These are phyloP conservation scores for Hevea brasiliensis DNA, from an alignment of 345 rosid species.

Conservation along the genomic window DNA sequence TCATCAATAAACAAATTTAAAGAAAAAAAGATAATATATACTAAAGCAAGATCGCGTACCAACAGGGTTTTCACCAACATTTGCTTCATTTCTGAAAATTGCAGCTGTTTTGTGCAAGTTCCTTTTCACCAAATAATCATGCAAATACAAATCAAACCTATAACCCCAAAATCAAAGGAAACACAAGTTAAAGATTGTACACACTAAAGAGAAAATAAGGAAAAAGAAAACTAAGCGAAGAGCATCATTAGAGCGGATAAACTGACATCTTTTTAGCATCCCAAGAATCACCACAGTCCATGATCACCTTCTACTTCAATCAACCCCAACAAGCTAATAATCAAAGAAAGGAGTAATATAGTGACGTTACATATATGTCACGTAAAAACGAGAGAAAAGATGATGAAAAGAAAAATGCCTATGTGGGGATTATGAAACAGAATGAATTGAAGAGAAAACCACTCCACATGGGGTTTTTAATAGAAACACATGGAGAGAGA, in stretches of 20 bases:
- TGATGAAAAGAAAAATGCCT: constrained; percentile 2
- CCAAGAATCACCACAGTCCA: neutral
- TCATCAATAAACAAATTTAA: neutral
- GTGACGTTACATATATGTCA: neutral
- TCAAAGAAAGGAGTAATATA: too few relatives aligned
- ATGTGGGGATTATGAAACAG: neutral
- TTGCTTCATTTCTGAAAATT: constrained; percentile 31
- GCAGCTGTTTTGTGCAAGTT: constrained; percentile 35
- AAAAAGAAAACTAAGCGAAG: neutral
- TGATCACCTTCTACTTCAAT: neutral
- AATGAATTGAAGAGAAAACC: neutral
- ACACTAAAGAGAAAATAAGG: neutral
- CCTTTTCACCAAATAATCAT: constrained; percentile 40
- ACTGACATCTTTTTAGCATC: constrained; percentile 22
- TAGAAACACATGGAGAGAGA: constrained; percentile 13
- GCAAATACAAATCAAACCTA: constrained; percentile 41
- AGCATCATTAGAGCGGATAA: neutral
- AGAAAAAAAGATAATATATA: neutral
- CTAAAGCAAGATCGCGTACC: constrained; percentile 16
- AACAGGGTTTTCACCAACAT: constrained; percentile 22
- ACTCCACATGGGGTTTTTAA: neutral
- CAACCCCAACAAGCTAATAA: neutral
- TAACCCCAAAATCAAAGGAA: constrained; percentile 9
- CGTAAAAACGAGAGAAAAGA: neutral
- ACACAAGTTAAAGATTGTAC: neutral